A percentile compares a stretch with the other conserved stretches of the same genome.
These are phyloP conservation scores for Diaporthe vexans DNA, from an alignment of 2,329 filamentous ascomycete species.

Conservation along the genomic window DNA sequence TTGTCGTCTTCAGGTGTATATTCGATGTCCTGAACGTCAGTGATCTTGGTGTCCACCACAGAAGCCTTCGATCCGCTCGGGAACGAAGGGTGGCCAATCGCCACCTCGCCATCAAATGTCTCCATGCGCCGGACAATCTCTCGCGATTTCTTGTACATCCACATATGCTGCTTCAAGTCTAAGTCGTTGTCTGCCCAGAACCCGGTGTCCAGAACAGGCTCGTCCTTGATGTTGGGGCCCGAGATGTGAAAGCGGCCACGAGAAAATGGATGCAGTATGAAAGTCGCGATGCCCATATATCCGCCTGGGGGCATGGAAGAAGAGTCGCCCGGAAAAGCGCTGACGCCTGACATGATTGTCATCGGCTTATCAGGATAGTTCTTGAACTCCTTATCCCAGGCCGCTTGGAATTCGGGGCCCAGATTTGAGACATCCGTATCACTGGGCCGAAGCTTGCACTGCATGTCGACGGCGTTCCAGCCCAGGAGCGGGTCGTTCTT, in stretches of 20 bases:
- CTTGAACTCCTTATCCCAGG: too few species aligned
- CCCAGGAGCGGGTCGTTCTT: too few species aligned
- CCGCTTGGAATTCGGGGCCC: too few species aligned
- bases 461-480: too few species aligned
- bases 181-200: constrained; percentile 61
- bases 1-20: constrained; percentile 64
- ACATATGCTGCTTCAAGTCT: constrained; percentile 71
- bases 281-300: constrained; percentile 67
- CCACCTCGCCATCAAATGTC: constrained; percentile 63
- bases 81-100: constrained; percentile 60
- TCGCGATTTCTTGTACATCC: constrained; percentile 76
- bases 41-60: background rate
- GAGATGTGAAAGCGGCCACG: constrained; percentile 73
- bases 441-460: too few species aligned
- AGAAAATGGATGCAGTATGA: constrained; percentile 72
- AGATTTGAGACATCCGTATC: too few species aligned
- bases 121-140: constrained; percentile 70
- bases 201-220: constrained; percentile 55
- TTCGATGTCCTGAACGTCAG: constrained; percentile 54
- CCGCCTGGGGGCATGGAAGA: constrained; percentile 55
- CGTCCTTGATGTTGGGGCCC: constrained; percentile 54
- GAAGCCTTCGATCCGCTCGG: constrained; percentile 43
- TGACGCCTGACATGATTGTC: constrained; percentile 46
- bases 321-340: constrained; percentile 59
- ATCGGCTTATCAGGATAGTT: too few species aligned